Evolutionary conservation across 2,329 filamentous ascomycete genomes (phyloP), one percentile per base, ranked within the genome.

Genomic region (Fusarium liriodendri): DNA sequence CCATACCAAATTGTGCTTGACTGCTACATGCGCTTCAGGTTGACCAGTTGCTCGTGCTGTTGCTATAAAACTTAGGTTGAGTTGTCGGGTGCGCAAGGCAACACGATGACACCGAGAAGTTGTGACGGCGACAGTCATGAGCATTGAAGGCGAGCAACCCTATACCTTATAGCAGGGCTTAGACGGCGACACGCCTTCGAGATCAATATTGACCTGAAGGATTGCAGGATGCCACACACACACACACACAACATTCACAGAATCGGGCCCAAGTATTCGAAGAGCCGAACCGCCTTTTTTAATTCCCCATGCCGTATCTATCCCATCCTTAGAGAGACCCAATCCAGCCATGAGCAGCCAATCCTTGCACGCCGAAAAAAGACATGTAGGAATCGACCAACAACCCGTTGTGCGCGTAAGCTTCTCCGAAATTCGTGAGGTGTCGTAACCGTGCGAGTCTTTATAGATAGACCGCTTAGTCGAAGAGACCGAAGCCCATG

Each of bases 401-500:
- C 77, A 78, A 78, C 75, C 78, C 74, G 76, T 76, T 47, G 42
- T 47, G 42, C 42, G 74, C 78, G 73, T 75, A 2, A 78, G 72
- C 75, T 79, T 81, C 80, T 79, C 76, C 79, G 77, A 80, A 80
- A 80, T 78, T 80, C 76, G 76, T 79, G 75, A 74, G 76, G 75
- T 64, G 72, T 82, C 78, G 74, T 82, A 75, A 79, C 75, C 71
- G 68, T 78, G 25, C 77, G 65, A 70, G 67, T 78, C 72, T 72
- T 72, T 74, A 61, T 54, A 66, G 68, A 74, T 72, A 72, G 76
- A 79, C 72, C 81, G 85, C 84, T 91, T 92, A 92, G 87, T 92
- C 90, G 89, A 92, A 92, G 77, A 93, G 91, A 89, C 91, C 91
- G 88, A 93, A 92, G 81, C 91, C 91, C 91, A 93, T 93, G 83